A percentile compares a stretch with the other conserved stretches of the same genome.
phyloP scores from a whole-genome alignment of 2,329 filamentous ascomycete genomes.

The Colletotrichum graminicola region DNA sequence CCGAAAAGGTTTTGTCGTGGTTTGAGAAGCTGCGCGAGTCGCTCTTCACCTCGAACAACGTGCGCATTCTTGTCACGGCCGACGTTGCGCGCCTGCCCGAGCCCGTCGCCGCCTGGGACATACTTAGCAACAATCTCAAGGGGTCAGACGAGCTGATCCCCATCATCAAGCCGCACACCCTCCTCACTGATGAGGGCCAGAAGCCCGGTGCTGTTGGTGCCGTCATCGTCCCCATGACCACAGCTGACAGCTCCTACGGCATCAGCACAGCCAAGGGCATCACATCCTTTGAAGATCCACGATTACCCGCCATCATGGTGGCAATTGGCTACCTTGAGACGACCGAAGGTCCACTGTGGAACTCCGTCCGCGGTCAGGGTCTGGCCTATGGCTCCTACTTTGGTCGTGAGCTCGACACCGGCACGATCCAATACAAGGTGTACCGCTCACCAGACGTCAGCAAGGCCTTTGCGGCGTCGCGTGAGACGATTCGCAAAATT shows the following conservation, averaged over 20 bases:
- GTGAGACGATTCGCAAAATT: slow-evolving; percentile 79
- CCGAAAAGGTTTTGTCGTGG: slow-evolving; percentile 79
- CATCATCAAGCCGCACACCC: slow-evolving; percentile 75
- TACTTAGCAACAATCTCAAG: slow-evolving; percentile 64
- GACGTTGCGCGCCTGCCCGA: slow-evolving; percentile 79
- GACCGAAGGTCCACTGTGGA: slow-evolving; percentile 95
- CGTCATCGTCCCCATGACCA: slow-evolving; percentile 89
- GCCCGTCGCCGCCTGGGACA: slow-evolving; percentile 84
- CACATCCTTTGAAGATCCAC: slow-evolving; percentile 79
- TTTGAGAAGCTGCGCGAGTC: slow-evolving; percentile 81
- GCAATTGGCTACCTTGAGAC: slow-evolving; percentile 92
- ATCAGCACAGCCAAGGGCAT: slow-evolving; percentile 82
- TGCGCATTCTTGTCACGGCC: slow-evolving; percentile 86
- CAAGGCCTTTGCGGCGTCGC: slow-evolving; percentile 85
- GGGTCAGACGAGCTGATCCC: slow-evolving; percentile 67
- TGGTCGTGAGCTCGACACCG: slow-evolving; percentile 80
- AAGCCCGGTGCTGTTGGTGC: slow-evolving; percentile 80
- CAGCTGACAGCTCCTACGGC: slow-evolving; percentile 92
- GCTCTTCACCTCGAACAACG: slow-evolving; percentile 86
- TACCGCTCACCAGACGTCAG: slow-evolving; percentile 91
- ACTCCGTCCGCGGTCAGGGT: slow-evolving; percentile 90
- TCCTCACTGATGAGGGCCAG: slow-evolving; percentile 81
- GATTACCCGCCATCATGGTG: slow-evolving; percentile 86
- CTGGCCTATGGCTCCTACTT: slow-evolving; percentile 92
- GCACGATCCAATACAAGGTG: slow-evolving; percentile 84